Evolutionary conservation across 768 basidiomycete genomes (phyloP), one percentile per base, ranked within the genome.

Genomic region (Tricholoma sp.): DNA sequence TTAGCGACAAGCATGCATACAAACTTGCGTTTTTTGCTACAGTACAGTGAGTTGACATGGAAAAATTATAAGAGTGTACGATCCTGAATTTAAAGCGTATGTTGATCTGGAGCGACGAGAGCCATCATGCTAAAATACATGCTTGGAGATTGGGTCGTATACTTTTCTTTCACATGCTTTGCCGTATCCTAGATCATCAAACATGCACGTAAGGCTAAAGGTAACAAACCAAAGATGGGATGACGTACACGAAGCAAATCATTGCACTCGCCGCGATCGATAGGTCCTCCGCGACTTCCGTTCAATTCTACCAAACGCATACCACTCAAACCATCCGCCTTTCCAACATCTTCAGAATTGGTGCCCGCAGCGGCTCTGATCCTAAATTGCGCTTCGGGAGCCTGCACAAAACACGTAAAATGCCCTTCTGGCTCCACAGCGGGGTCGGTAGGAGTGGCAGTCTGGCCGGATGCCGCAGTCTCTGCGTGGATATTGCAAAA

Each of bases 371-470:
- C 9, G 17, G 29, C 47, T 48, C 44, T 24, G 6, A 24, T 10
- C 24, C 44, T 45, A 4, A 48, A 48, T 15, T n/a, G 29, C 1
- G 29, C 47, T 31, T 49, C 74, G 1, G 85, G 83, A 0, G 89
- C 89, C 56, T 79, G 77, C 33, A 97, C 82, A 63, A 97, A 98
- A 63, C 87, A 86, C 1, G 89, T 90, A 61, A 95, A 98, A 70
- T 97, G 95, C 7, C 92, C 75, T 62, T 90, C 79, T 0, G 88
- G 89, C 37, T 91, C 76, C 8, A 85, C 74, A n/a, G 31, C 10
- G 15, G 47, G 29, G 61, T 89, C 77, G 1, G 73, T 69, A 2
- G 89, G 86, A 0, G 85, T 77, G 1, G 75, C 72, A 4, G 83
- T 83, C 71, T 96, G 92, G 7, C 91, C 92, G 0, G 80, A 66